These are phyloP conservation scores for Coemansia sp. DNA, from an alignment of 192 early-diverging fungal genomes.

Conservation along the genomic window DNA sequence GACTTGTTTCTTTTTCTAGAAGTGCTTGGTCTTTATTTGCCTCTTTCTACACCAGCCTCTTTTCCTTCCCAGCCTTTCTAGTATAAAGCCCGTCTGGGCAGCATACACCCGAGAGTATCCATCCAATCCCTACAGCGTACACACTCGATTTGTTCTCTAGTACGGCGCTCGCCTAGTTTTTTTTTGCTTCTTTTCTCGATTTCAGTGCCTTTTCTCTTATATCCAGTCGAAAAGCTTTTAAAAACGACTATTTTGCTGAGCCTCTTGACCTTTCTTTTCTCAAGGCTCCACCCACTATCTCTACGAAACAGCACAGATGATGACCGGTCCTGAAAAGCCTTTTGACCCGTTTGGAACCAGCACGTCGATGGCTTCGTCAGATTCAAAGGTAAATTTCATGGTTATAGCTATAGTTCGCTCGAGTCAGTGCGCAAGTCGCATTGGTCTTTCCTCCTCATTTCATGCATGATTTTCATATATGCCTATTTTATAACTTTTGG, in stretches of 20 bases:
- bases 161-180: not conserved
- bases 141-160: not conserved
- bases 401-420: not conserved
- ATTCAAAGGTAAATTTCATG: slow-evolving; percentile 35
- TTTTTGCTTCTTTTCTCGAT: not conserved
- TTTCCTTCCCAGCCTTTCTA: not conserved
- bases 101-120: not conserved
- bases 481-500: not conserved
- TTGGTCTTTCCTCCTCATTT: not conserved
- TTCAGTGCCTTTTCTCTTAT: not conserved
- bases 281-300: not conserved
- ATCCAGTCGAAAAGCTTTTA: not conserved
- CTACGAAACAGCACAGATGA: slow-evolving; percentile 18
- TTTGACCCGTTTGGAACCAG: slow-evolving; percentile 50
- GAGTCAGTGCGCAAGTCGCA: not conserved
- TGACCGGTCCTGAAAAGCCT: slow-evolving; percentile 45
- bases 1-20: not conserved
- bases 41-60: not conserved
- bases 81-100: not conserved
- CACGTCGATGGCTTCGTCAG: slow-evolving; percentile 16
- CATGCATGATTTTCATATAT: not conserved
- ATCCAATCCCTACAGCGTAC: not conserved
- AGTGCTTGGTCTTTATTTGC: not conserved
- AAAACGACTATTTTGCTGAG: not conserved
- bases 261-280: not conserved